These are phyloP conservation scores for Triadica sebifera DNA, from an alignment of 345 rosid species.

Conservation along the genomic window DNA sequence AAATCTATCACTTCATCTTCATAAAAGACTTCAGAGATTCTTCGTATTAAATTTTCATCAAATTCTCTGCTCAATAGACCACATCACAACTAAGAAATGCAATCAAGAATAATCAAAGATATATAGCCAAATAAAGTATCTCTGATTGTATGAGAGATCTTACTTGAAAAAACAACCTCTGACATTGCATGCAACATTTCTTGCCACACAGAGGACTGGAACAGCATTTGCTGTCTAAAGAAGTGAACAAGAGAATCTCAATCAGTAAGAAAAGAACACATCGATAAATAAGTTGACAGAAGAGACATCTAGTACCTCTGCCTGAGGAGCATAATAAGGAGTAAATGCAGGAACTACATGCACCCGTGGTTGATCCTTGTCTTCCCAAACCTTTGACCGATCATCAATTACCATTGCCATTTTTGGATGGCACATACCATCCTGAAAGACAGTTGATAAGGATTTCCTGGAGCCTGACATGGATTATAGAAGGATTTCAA, in stretches of 20 bases:
- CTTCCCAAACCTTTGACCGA: slow-evolving; percentile 96
- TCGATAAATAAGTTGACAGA: slow-evolving; percentile 16
- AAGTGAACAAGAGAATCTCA: slow-evolving; percentile 9
- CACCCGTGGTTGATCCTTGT: slow-evolving; percentile 95
- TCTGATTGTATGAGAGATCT: slow-evolving; percentile 29
- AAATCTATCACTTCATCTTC: slow-evolving; percentile 78
- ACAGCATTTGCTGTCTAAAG: slow-evolving; percentile 71
- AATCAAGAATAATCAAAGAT: slow-evolving; percentile 3
- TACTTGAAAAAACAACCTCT: slow-evolving; percentile 96
- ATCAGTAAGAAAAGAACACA: slow-evolving; percentile 4
- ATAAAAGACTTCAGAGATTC: slow-evolving; percentile 70
- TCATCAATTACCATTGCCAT: slow-evolving; percentile 99
- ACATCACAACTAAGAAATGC: slow-evolving; percentile 18
- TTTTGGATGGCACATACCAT: slow-evolving; percentile 89
- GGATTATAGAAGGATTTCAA: slow-evolving; percentile 17
- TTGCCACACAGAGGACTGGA: slow-evolving; percentile 92
- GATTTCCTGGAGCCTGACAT: slow-evolving; percentile 77
- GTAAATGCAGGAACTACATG: slow-evolving; percentile 90
- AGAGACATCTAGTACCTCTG: slow-evolving; percentile 59
- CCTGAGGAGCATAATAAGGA: slow-evolving; percentile 98
- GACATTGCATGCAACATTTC: slow-evolving; percentile 99
- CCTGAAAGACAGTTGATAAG: slow-evolving; percentile 75
- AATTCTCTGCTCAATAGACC: slow-evolving; percentile 64
- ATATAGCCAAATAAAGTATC: slow-evolving; percentile 8
- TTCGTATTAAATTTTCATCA: slow-evolving; percentile 80